Evolutionary conservation across 2,329 filamentous ascomycete species (phyloP).

Genomic region (Botrytis fabae): DNA sequence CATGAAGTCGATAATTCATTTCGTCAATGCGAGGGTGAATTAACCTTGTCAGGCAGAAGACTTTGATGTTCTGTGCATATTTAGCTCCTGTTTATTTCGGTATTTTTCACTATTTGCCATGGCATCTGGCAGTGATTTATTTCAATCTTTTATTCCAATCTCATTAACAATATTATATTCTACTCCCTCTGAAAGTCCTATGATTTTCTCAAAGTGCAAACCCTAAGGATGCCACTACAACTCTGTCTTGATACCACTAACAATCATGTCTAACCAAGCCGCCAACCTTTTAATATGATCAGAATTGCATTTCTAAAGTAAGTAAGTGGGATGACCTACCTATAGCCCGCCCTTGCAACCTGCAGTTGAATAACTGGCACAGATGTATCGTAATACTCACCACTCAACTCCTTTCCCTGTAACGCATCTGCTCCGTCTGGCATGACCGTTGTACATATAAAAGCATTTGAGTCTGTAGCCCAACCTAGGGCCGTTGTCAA

Average conservation of each 20-base stretch:
- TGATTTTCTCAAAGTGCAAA: not conserved
- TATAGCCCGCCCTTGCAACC: conserved; percentile 67
- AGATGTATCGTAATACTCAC: conserved; percentile 63
- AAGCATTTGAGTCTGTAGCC: conserved; percentile 63
- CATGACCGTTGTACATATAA: conserved; percentile 62
- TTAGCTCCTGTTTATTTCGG: not conserved
- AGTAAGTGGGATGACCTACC: conserved; percentile 39
- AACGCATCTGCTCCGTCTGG: conserved; percentile 61
- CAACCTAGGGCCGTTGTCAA: conserved; percentile 59
- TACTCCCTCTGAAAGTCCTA: not conserved
- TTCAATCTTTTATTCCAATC: not conserved
- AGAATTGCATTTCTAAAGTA: not conserved
- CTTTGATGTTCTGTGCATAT: not conserved
- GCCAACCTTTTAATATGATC: conserved; percentile 48
- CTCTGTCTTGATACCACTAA: conserved; percentile 40
- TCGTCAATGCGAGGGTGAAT: not conserved
- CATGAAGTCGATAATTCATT: not conserved
- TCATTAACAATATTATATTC: not conserved
- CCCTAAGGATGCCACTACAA: conserved; percentile 22
- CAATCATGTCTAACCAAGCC: conserved; percentile 65
- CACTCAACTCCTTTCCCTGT: conserved; percentile 58
- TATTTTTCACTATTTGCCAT: not conserved
- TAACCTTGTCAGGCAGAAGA: not conserved
- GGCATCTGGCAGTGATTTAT: not conserved
- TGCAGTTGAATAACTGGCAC: conserved; percentile 65